phyloP scores from a whole-genome alignment of 116 monocot species.

The Dioscorea cayenensis region DNA sequence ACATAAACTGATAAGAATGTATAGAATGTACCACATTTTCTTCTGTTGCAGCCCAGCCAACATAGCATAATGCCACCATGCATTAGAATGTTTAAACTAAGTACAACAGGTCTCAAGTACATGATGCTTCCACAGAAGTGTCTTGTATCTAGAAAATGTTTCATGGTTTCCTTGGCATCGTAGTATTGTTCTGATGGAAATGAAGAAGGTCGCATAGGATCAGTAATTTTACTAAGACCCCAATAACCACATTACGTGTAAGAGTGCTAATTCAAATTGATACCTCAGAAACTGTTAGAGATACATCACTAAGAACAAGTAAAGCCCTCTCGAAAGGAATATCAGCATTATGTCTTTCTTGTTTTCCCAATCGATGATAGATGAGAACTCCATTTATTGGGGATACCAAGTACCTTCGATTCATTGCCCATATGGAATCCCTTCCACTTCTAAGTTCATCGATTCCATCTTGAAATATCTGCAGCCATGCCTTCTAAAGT shows the following conservation, averaged over 20 bases:
- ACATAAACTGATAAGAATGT: background rate
- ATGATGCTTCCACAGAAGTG: slow-evolving; percentile 86
- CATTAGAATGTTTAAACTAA: slow-evolving; percentile 59
- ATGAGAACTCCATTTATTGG: slow-evolving; percentile 94
- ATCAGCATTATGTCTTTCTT: slow-evolving; percentile 61
- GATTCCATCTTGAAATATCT: slow-evolving; percentile 95
- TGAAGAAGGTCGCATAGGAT: background rate
- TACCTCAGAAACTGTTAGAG: slow-evolving; percentile 82
- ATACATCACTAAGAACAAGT: slow-evolving; percentile 79
- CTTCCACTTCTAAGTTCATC: slow-evolving; percentile 26
- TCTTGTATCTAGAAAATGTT: slow-evolving; percentile 68
- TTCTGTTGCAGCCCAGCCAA: slow-evolving; percentile 84
- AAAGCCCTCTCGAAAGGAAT: slow-evolving; percentile 83
- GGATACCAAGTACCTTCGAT: slow-evolving; percentile 74
- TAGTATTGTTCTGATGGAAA: slow-evolving; percentile 83
- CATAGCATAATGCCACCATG: slow-evolving; percentile 94
- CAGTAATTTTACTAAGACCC: background rate
- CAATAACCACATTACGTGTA: background rate
- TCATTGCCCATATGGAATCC: slow-evolving; percentile 41
- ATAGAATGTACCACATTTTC: slow-evolving; percentile 59
- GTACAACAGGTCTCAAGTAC: slow-evolving; percentile 73
- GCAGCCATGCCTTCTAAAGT: slow-evolving; percentile 1
- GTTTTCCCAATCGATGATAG: slow-evolving; percentile 85
- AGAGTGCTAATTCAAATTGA: background rate
- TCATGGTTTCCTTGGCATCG: slow-evolving; percentile 82